Evolutionary conservation across 441 rosid species (phyloP).

Genomic region (Dalechampia spathulata): DNA sequence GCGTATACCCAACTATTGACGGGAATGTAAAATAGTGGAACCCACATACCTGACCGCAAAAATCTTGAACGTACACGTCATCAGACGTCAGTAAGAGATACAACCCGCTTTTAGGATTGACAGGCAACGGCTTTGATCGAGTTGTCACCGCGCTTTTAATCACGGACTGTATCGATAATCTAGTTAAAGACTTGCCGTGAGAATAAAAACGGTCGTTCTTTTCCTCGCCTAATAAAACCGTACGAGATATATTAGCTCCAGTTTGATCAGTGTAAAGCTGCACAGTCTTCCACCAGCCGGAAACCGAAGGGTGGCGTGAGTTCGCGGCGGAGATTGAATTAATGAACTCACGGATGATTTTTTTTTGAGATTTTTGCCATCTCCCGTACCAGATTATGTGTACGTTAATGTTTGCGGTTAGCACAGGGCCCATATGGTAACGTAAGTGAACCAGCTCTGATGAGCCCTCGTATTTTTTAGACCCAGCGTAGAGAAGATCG

Average conservation of each 20-base stretch:
- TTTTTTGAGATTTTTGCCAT: slow-evolving; percentile 71
- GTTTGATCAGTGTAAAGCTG: slow-evolving; percentile 87
- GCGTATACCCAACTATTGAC: slow-evolving; percentile 78
- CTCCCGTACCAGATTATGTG: slow-evolving; percentile 91
- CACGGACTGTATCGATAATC: slow-evolving; percentile 79
- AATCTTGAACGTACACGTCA: slow-evolving; percentile 90
- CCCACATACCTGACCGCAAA: slow-evolving; percentile 88
- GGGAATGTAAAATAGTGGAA: slow-evolving; percentile 97
- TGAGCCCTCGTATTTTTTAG: slow-evolving; percentile 92
- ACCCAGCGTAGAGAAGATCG: slow-evolving; percentile 40
- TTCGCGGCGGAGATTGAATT: slow-evolving; percentile 58
- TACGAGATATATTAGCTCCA: slow-evolving; percentile 59
- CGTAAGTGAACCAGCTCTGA: slow-evolving; percentile 78
- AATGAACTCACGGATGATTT: slow-evolving; percentile 81
- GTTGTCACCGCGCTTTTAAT: slow-evolving; percentile 68
- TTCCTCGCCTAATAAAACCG: slow-evolving; percentile 59
- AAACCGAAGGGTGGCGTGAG: slow-evolving; percentile 57
- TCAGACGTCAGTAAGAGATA: slow-evolving; percentile 72
- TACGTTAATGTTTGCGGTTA: slow-evolving; percentile 73
- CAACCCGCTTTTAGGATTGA: slow-evolving; percentile 60
- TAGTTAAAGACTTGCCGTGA: slow-evolving; percentile 75
- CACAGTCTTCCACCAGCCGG: slow-evolving; percentile 95
- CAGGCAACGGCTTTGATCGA: slow-evolving; percentile 55
- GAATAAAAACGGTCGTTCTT: slow-evolving; percentile 84
- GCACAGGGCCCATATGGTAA: slow-evolving; percentile 97